Evolutionary conservation across 2,329 filamentous ascomycete species (phyloP), one percentile per base, ranked within the genome.

Genomic region (Verruconis gallopava): DNA sequence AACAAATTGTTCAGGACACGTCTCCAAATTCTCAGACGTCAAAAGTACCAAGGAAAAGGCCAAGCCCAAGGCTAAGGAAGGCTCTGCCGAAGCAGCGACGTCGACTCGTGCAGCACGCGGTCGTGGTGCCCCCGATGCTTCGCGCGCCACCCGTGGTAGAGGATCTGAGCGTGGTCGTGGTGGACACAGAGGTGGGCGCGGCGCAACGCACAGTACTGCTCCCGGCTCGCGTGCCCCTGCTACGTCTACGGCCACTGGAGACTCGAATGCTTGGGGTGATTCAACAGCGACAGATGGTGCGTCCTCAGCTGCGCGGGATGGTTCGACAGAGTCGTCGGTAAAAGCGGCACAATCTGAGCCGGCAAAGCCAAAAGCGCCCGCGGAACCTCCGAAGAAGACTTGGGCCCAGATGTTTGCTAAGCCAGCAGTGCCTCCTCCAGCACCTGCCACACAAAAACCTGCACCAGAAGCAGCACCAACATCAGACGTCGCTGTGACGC

Each of bases 1-100:
- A 43, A 13, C 37, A 47, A 46, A 49, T 43, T 33, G 37, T 50
- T 45, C 55, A 86, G 84, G 84, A 55, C 74, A 76, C 50, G 80
- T 88, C 55, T 79, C 83, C 49, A 82, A 86, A 67, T 91, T 85
- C 76, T 79, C 79, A 53, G 82, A 89, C 61, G 83, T 91, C 51
- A 81, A 80, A 52, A 84, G 82, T 70, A 73, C 76, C 56, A 81
- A 80, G 68, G 88, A 86, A 51, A 84, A 83, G 71, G 73, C 76
- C 55, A 81, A 81, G 68, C 88, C 79, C 51, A 89, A 88, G 72
- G 68, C 71, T 47, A 81, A 82, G 62, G 76, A 83, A 43, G 52
- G 64, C 44, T 62, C 71, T 46, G 69, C 70, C 51, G 70, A 75
- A 49, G 56, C 64, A 43, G 54, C 64, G 42, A 32, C 41, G 33